A percentile compares a stretch with the other conserved stretches of the same genome.
Conservation (phyloP, 78 protist species). For the Salpingoeca rosetta region DNA sequence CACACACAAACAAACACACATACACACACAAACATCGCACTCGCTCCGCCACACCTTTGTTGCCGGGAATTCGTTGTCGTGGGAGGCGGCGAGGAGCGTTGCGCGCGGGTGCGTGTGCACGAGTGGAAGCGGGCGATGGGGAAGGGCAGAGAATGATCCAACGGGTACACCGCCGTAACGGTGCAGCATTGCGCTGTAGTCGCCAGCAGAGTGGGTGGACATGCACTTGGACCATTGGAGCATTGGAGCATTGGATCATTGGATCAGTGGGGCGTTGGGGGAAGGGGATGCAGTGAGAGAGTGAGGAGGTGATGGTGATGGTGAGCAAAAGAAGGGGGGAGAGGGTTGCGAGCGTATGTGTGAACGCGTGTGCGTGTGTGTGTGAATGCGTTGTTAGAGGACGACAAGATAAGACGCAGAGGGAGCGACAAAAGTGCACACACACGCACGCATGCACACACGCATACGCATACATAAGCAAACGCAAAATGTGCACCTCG, state of each 20-base stretch:
- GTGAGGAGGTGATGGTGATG: too few species aligned
- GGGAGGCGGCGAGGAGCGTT: constrained; percentile 57
- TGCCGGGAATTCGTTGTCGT: constrained; percentile 45
- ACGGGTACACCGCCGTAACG: constrained; percentile 60
- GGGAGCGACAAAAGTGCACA: not conserved
- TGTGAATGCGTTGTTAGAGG: too few species aligned
- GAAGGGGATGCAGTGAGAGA: too few species aligned
- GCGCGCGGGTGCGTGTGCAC: constrained; percentile 30
- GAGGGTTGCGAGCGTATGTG: not conserved
- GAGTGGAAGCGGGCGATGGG: not conserved
- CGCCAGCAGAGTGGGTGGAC: not conserved
- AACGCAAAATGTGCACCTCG: constrained; percentile 17
- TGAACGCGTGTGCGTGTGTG: not conserved
- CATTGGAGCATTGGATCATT: too few species aligned
- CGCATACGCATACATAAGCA: not conserved
- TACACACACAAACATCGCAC: too few species aligned
- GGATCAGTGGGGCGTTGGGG: too few species aligned
- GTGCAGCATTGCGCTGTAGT: constrained; percentile 21
- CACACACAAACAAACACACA: too few species aligned
- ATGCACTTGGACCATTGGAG: too few species aligned
- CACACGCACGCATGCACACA: not conserved
- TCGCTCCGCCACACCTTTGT: too few species aligned
- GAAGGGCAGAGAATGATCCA: constrained; percentile 12
- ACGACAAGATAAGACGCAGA: not conserved
- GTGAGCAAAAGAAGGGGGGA: too few species aligned